phyloP scores from a whole-genome alignment of 345 rosid genomes.

The Pistacia integerrima region DNA sequence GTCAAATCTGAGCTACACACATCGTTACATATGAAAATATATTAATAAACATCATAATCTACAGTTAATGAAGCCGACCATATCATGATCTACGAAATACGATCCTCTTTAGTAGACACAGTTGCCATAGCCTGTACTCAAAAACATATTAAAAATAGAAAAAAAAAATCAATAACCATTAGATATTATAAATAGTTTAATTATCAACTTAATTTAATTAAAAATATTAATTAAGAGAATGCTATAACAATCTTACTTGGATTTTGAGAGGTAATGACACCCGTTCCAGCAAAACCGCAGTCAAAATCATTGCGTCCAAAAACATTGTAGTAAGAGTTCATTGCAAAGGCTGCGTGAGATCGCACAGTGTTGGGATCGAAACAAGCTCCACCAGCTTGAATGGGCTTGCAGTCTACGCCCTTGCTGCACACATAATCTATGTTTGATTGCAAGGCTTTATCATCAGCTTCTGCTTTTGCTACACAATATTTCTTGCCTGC shows the following conservation, averaged over 20 bases:
- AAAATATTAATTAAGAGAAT: neutral
- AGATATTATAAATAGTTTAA: neutral
- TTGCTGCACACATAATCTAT: no score
- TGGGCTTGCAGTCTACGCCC: slow-evolving; percentile 69
- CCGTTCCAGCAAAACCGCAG: slow-evolving; percentile 58
- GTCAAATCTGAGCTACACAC: no score
- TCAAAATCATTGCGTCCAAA: slow-evolving; percentile 38
- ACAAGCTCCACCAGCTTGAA: slow-evolving; percentile 76
- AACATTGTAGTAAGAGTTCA: slow-evolving; percentile 66
- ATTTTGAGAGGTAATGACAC: slow-evolving; percentile 36
- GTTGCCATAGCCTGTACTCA: slow-evolving; percentile 30
- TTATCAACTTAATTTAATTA: neutral
- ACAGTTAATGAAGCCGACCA: neutral
- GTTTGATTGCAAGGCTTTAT: slow-evolving; percentile 3
- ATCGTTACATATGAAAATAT: no score
- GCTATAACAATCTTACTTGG: slow-evolving; percentile 46
- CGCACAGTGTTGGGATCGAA: slow-evolving; percentile 49
- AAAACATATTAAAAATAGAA: neutral
- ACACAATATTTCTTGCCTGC: slow-evolving; percentile 56
- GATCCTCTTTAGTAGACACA: slow-evolving; percentile 25
- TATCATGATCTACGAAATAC: neutral
- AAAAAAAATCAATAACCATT: neutral
- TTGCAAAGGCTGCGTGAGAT: slow-evolving; percentile 62
- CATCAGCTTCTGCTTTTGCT: slow-evolving; percentile 41
- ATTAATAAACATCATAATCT: neutral